These are phyloP conservation scores for Arabis hirsuta DNA, from an alignment of 345 rosid genomes.

Conservation along the genomic window DNA sequence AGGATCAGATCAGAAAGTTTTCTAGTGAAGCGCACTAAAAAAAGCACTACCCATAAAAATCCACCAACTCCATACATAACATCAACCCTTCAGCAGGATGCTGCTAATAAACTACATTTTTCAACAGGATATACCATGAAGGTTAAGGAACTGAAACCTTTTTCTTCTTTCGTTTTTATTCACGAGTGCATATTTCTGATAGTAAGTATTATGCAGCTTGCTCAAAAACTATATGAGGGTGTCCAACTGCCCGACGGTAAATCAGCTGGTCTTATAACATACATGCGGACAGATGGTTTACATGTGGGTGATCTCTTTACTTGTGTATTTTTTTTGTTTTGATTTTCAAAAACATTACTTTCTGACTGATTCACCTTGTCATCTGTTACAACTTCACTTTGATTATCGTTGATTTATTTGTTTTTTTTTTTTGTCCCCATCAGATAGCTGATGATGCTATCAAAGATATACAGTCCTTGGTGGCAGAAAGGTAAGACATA, in stretches of 20 bases:
- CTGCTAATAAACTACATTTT: conserved; percentile 88
- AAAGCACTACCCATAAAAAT: conserved; percentile 60
- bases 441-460: conserved; percentile 95
- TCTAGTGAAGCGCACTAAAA: conserved; percentile 64
- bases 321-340: conserved; percentile 28
- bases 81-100: conserved; percentile 99
- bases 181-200: conserved; percentile 29
- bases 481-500: conserved; percentile 67
- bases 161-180: neutral
- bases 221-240: conserved; percentile 97
- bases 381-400: conserved; percentile 13
- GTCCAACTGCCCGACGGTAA: conserved; percentile 70
- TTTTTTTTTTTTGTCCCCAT: conserved; percentile 31
- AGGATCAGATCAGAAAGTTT: conserved; percentile 57
- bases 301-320: conserved; percentile 66
- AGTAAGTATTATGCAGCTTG: conserved; percentile 65
- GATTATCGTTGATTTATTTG: conserved; percentile 19
- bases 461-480: conserved; percentile 65
- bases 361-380: conserved; percentile 28
- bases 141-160: conserved; percentile 53
- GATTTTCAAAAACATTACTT: neutral
- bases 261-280: conserved; percentile 89
- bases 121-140: conserved; percentile 78
- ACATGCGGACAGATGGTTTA: conserved; percentile 93
- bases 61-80: conserved; percentile 97